phyloP scores from a whole-genome alignment of 495 filamentous ascomycete genomes.

The Tuber microsphaerosporum region DNA sequence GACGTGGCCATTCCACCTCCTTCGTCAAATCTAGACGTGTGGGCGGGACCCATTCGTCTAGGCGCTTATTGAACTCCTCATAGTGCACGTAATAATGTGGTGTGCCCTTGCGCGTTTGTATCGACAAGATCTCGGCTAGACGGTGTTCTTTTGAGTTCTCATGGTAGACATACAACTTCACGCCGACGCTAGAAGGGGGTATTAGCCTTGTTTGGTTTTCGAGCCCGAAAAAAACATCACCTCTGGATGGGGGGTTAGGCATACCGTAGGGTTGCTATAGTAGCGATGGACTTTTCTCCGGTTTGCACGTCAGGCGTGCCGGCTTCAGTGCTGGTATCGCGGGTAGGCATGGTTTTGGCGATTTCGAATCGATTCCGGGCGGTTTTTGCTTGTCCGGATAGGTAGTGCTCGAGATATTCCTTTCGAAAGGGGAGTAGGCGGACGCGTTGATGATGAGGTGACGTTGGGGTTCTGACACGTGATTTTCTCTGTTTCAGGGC shows the following conservation, averaged over 20 bases:
- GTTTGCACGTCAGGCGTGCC: constrained; percentile 34
- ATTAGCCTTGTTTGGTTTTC: constrained; percentile 40
- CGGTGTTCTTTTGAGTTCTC: constrained; percentile 57
- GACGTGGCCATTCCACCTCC: constrained; percentile 70
- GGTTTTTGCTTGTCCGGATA: neutral
- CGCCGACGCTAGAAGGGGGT: constrained; percentile 55
- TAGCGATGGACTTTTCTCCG: constrained; percentile 67
- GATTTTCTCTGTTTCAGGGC: neutral
- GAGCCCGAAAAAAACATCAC: neutral
- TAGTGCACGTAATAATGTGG: constrained; percentile 94
- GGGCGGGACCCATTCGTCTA: constrained; percentile 90
- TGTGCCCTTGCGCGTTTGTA: constrained; percentile 73
- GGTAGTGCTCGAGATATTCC: neutral
- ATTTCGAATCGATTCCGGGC: neutral
- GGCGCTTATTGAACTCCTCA: constrained; percentile 97
- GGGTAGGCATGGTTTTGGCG: constrained; percentile 30
- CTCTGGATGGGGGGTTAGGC: constrained; percentile 26
- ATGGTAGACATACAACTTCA: constrained; percentile 49
- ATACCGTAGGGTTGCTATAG: constrained; percentile 67
- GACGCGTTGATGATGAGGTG: constrained; percentile 3
- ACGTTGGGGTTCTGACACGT: neutral
- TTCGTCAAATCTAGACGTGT: constrained; percentile 71
- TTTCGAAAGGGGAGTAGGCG: neutral
- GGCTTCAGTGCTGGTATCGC: constrained; percentile 33
- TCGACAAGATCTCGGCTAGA: constrained; percentile 87